Evolutionary conservation across 2,329 filamentous ascomycete genomes (phyloP).

Genomic region (Cladosporium austrohemisphaericum): DNA sequence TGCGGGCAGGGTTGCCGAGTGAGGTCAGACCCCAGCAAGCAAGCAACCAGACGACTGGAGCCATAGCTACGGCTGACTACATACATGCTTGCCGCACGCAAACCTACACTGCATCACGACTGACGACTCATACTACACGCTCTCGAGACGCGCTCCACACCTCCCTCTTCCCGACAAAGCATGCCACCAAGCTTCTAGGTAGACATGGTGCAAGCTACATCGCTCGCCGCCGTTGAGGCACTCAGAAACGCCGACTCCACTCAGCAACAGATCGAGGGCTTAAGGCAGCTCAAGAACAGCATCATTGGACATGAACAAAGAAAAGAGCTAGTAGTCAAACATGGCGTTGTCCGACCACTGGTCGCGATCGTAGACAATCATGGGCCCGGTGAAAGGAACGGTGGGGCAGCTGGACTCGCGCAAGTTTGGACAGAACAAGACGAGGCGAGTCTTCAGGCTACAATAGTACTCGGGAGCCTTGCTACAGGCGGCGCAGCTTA

Average conservation of each 20-base stretch:
- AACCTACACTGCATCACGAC: too few species aligned
- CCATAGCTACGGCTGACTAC: too few species aligned
- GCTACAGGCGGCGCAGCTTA: conserved; percentile 84
- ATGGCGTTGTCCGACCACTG: conserved; percentile 64
- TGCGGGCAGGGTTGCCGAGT: background rate
- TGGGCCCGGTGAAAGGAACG: conserved; percentile 25
- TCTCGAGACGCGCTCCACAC: too few species aligned
- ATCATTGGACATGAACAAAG: conserved; percentile 81
- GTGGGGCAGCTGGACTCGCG: conserved; percentile 21
- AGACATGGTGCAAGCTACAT: conserved; percentile 19
- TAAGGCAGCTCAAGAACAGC: conserved; percentile 80
- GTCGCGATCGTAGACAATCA: conserved; percentile 49
- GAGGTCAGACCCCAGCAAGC: conserved; percentile 5
- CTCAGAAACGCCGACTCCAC: conserved; percentile 20
- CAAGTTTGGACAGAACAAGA: conserved; percentile 58
- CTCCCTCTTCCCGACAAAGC: background rate
- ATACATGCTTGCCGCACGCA: too few species aligned
- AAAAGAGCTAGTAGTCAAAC: conserved; percentile 72
- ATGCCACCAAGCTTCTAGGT: background rate
- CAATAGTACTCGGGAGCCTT: conserved; percentile 79
- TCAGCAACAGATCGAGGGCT: conserved; percentile 48
- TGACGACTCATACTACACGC: too few species aligned
- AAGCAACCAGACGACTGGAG: background rate
- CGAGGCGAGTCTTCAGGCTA: conserved; percentile 68
- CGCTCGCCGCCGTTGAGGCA: conserved; percentile 18